A percentile compares a stretch with the other conserved stretches of the same genome.
Conservation (phyloP, 2,329 filamentous ascomycete genomes). For the Diaporthe caulivora region DNA sequence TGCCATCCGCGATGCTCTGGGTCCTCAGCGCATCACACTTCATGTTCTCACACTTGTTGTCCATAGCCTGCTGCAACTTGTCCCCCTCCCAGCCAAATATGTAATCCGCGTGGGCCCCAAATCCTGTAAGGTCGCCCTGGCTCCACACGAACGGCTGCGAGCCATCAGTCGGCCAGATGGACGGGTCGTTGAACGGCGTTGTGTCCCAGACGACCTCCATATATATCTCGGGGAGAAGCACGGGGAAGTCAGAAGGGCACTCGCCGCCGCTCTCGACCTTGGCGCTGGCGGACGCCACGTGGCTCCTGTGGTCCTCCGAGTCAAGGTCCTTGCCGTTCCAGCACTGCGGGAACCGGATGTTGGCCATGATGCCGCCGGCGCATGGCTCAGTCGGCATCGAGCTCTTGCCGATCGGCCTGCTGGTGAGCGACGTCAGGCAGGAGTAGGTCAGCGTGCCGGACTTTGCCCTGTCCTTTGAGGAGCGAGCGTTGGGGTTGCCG, state of each 20-base stretch:
- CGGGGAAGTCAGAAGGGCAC: slow-evolving; percentile 44
- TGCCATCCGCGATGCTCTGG: slow-evolving; percentile 40
- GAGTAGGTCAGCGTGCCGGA: slow-evolving; percentile 59
- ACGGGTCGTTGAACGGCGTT: slow-evolving; percentile 46
- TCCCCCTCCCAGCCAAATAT: slow-evolving; percentile 53
- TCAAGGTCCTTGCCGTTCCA: slow-evolving; percentile 66
- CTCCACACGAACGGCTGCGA: slow-evolving; percentile 48
- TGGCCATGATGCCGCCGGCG: slow-evolving; percentile 53
- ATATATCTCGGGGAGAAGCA: slow-evolving; percentile 51
- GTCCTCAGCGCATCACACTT: slow-evolving; percentile 41
- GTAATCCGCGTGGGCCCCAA: slow-evolving; percentile 55
- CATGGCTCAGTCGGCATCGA: slow-evolving; percentile 53
- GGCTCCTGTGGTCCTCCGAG: slow-evolving; percentile 59
- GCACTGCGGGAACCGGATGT: slow-evolving; percentile 61
- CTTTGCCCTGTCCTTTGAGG: slow-evolving; percentile 47
- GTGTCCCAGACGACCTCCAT: slow-evolving; percentile 52
- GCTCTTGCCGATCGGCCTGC: slow-evolving; percentile 53
- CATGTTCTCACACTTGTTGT: slow-evolving; percentile 39
- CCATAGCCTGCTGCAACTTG: slow-evolving; percentile 48
- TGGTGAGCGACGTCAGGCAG: slow-evolving; percentile 51
- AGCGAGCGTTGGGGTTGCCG: slow-evolving; percentile 44
- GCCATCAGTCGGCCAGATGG: slow-evolving; percentile 50
- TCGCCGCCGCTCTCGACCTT: slow-evolving; percentile 45
- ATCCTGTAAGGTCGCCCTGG: slow-evolving; percentile 48
- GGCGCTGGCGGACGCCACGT: slow-evolving; percentile 49